A percentile compares a stretch with the other conserved stretches of the same genome.
phyloP scores from a whole-genome alignment of 306 rosid species.

The Begonia loranthoides region DNA sequence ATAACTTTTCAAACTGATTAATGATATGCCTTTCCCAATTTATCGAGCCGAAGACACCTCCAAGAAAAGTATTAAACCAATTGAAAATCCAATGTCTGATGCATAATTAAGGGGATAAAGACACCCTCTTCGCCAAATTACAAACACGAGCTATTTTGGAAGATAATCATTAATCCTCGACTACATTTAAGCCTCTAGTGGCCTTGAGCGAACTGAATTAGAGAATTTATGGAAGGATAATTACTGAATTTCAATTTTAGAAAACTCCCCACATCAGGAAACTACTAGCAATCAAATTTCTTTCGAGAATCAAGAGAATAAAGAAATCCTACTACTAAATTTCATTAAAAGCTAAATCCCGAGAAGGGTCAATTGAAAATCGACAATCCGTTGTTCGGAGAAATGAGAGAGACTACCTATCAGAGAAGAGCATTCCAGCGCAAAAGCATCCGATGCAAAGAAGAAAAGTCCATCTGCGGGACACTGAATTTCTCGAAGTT shows the following conservation, averaged over 20 bases:
- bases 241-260: no score
- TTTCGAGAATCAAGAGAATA: neutral
- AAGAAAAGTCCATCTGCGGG: conserved; percentile 39
- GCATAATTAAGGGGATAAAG: neutral
- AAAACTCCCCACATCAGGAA: no score
- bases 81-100: neutral
- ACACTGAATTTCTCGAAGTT: conserved; percentile 21
- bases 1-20: no score
- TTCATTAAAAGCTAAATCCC: no score
- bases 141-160: neutral
- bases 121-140: conserved; percentile 15
- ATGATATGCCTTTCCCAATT: no score
- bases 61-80: conserved; percentile 3
- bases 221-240: no score
- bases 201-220: no score
- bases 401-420: conserved; percentile 18
- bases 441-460: conserved; percentile 40
- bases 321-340: no score
- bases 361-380: conserved; percentile 1
- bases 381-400: neutral
- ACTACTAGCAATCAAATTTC: no score
- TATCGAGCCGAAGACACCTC: conserved; percentile 2
- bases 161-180: conserved; percentile 4
- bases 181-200: no score
- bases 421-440: conserved; percentile 52